Evolutionary conservation across 1,139 yeast genomes (phyloP), one percentile per base, ranked within the genome.

Genomic region (Yamadazyma siamensis): DNA sequence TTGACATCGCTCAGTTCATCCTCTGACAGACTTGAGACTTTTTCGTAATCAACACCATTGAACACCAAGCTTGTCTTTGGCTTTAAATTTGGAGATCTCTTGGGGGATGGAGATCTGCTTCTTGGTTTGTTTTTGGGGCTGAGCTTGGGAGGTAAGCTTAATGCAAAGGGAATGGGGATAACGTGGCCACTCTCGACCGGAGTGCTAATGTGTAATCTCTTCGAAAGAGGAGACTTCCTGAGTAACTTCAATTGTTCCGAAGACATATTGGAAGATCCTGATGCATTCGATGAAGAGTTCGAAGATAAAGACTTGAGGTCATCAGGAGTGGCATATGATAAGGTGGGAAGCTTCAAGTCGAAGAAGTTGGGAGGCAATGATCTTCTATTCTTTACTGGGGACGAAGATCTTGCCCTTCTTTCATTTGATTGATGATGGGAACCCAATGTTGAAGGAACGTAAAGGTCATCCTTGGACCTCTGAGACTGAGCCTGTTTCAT

Each of bases 151-250:
- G 75, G 75, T 25, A 68, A 46, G 25, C 55, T 55, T 25, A 68
- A 47, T 4, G 69, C 59, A 42, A 67, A 65, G 5, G 75, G 75
- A 26, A 68, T 61, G 5, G 75, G 74, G 21, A 67, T 66, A 5
- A 59, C 61, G 14, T 38, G 36, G 13, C 33, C 38, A 32, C 54
- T 52, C 26, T 50, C 51, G 5, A 52, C 42, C 15, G 47, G 35
- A 16, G 55, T 49, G 33, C 52, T 46, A n/a, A 68, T 57, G 43
- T 66, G 74, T 23, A 68, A 49, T 27, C 57, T 53, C 27, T 52
- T 59, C 5, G 71, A 59, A 3, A 60, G 37, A 2, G 71, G 71
- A 11, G 68, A 61, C 12, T 52, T 49, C 6, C 69, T 56, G 17
- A 67, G 48, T 27, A 43, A 48, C 36, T 49, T 54, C 26, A 67